These are phyloP conservation scores for Phaeosphaeria sp. DNA, from an alignment of 2,329 filamentous ascomycete species.

Conservation along the genomic window DNA sequence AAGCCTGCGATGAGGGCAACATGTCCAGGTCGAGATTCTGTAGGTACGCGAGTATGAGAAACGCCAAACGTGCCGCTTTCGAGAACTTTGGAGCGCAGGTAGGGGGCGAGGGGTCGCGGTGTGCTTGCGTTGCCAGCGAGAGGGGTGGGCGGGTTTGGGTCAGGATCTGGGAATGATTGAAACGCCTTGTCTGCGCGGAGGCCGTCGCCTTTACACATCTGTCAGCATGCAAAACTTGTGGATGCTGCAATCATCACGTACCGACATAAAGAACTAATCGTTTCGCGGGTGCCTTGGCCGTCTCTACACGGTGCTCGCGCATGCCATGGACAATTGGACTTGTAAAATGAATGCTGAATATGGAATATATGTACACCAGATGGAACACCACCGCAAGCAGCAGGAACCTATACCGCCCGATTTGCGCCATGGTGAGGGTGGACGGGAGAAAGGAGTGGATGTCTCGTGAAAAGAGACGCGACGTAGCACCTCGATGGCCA, in stretches of 20 bases:
- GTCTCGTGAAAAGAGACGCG: constrained; percentile 33
- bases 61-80: constrained; percentile 94
- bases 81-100: constrained; percentile 85
- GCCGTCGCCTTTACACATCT: constrained; percentile 69
- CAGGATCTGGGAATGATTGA: constrained; percentile 88
- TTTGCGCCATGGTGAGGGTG: constrained; percentile 55
- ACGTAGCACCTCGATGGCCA: constrained; percentile 34
- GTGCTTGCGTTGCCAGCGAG: constrained; percentile 66
- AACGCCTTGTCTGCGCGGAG: constrained; percentile 98
- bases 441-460: constrained; percentile 26
- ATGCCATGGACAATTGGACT: constrained; percentile 97
- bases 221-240: neutral
- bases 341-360: constrained; percentile 97
- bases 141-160: constrained; percentile 63
- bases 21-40: constrained; percentile 94
- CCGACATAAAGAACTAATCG: constrained; percentile 93
- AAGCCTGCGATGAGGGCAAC: constrained; percentile 95
- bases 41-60: constrained; percentile 94
- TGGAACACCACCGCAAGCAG: constrained; percentile 91
- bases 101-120: constrained; percentile 85
- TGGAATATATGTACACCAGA: constrained; percentile 78
- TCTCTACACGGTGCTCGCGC: constrained; percentile 76
- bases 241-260: constrained; percentile 40
- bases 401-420: constrained; percentile 80
- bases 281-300: constrained; percentile 80